Base-by-base conservation (phyloP, 2,329 filamentous ascomycete genomes). In the Alternaria consortialis region DNA sequence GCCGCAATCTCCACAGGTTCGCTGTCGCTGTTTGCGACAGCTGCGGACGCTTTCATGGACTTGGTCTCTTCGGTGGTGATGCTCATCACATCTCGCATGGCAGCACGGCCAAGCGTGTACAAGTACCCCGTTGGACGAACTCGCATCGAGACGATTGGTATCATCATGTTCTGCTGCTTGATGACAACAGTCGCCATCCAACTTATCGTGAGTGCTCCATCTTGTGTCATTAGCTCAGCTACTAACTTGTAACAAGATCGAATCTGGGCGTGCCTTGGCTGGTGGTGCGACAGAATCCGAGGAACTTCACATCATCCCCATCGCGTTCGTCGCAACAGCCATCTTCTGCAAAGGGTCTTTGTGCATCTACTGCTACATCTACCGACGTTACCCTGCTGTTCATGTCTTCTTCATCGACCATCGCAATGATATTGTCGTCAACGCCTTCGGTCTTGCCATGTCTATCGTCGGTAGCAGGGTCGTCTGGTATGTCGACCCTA, bases 101-200 rank as follows among this genome's bases (percentile, higher is more conserved):
- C 87, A n/a, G 81, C 82, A 23, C 81, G 84, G 56, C 85, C 87
- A 40, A 88, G 86, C 70, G 79, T 87, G 7, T 86, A 87, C 76
- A 87, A 87, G 72, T 89, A 87, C 66, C 87, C 87, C 17, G 87
- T 89, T 27, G 87, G 86, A 42, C 84, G 87, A 7, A 88, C 84
- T 5, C 83, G 87, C 57, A 85, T 89, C 55, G 87, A 90, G 77
- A 88, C 87, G 2, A 83, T 89, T 59, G 87, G 87, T 29, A 87
- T 90, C 63, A 87, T 90, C 67, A 83, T 90, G 46, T 90, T 90
- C 74, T 88, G 87, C 64, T 86, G 87, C 43, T 79, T 90, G 60
- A 89, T 90, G 86, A 88, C 87, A 2, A 89, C 87, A 0, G 87
- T 89, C 4, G 86, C 88, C 48, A 86, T 89, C 29, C 85, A 89